Percentiles rank a stretch among this genome's conserved stretches.
Evolutionary conservation across 768 basidiomycete genomes (phyloP).

Genomic region (Pilatotrama ljubarskyi): DNA sequence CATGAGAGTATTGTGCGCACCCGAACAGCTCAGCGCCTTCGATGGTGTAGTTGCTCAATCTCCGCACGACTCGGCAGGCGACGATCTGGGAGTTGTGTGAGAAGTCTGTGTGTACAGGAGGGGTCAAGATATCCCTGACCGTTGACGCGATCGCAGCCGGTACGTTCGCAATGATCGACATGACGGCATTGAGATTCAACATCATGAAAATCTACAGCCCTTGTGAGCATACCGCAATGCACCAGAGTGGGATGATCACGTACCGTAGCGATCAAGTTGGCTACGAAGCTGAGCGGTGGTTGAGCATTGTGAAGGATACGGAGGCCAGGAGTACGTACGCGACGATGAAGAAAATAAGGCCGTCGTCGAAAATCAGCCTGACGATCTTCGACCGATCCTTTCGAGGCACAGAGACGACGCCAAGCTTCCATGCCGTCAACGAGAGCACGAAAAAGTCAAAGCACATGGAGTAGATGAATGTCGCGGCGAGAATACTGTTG

Average conservation of each 20-base stretch:
- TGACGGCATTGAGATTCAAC: conserved; percentile 61
- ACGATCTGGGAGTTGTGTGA: conserved; percentile 51
- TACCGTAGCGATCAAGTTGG: conserved; percentile 42
- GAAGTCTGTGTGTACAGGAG: neutral
- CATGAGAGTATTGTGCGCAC: conserved; percentile 38
- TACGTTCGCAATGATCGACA: conserved; percentile 75
- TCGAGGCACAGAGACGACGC: conserved; percentile 28
- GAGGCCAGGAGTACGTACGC: conserved; percentile 46
- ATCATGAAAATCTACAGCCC: conserved; percentile 53
- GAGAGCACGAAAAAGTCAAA: conserved; percentile 61
- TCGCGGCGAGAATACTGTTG: conserved; percentile 62
- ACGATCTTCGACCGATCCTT: conserved; percentile 47
- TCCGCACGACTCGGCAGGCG: conserved; percentile 60
- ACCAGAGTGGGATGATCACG: neutral
- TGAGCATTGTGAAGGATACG: neutral
- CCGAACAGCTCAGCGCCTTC: conserved; percentile 50
- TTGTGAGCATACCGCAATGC: neutral
- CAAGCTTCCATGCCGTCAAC: conserved; percentile 62
- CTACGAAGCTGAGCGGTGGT: conserved; percentile 41
- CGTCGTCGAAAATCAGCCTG: conserved; percentile 68
- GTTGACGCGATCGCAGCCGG: conserved; percentile 71
- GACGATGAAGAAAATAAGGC: conserved; percentile 73
- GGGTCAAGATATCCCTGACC: conserved; percentile 36
- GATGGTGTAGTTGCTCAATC: conserved; percentile 58
- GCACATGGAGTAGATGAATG: conserved; percentile 60